Base-by-base conservation (phyloP, 2,329 filamentous ascomycete species). In the Cryphonectria japonica region DNA sequence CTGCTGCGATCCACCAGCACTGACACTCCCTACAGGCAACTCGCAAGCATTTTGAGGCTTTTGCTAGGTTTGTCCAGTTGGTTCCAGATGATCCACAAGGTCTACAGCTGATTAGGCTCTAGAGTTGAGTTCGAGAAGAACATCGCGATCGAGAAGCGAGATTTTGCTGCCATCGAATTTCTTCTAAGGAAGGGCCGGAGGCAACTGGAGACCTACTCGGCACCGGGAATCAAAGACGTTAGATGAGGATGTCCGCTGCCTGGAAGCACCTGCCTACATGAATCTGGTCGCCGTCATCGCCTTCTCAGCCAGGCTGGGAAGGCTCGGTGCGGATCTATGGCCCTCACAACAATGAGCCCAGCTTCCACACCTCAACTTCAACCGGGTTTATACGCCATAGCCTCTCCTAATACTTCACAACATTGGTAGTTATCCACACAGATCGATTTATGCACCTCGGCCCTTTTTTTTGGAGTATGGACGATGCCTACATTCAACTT, bases 151-250 rank as follows among this genome's bases (percentile, higher is more conserved):
- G 91, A 92, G 80, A 96, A 93, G 82, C 94, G 93, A 76, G 94
- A 97, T 78, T 97, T 97, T 80, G 85, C 86, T 22, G 91, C 94
- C 7, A 91, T 98, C 70, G 95, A 98, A 80, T 96, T 93, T 79
- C 83, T 97, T 46, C 79, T 98, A 67, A 88, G 95, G 72, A 95
- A 93, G 79, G 95, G 95, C 32, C 87, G 88, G 57, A 88, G 93
- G 61, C 94, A 97, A 79, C 84, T 98, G 26, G 93, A 97, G 74
- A 87, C 90, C 62, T 95, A 96, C 81, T 89, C 91, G n/a, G 88
- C 91, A 7, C 90, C 92, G 37, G 92, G 91, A 2, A 94, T 97
- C 76, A 93, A 90, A 77, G 93, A 96, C 79, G 91, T 97, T 72
- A 82, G 81, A 74, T 85, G 77, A 79, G 54, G 52, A 70, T 16